phyloP scores from a whole-genome alignment of 495 filamentous ascomycete species.

The Massariosphaeria phaeospora region DNA sequence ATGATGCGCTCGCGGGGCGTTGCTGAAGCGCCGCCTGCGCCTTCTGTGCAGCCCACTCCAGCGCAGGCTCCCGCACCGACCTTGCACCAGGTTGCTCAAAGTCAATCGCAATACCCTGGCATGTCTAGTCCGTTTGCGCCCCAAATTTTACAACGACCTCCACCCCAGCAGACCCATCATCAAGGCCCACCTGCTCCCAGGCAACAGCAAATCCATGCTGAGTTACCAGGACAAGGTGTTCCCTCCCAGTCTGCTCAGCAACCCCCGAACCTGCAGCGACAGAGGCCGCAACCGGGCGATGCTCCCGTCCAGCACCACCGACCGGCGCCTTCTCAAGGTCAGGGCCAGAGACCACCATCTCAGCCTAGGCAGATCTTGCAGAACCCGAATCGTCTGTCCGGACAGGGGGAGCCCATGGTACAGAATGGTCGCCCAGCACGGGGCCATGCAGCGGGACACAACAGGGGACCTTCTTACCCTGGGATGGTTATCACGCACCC shows the following conservation, averaged over 20 bases:
- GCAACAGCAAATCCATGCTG: slow-evolving; percentile 24
- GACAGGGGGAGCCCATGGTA: slow-evolving; percentile 34
- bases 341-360: slow-evolving; percentile 43
- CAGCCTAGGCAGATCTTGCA: slow-evolving; percentile 48
- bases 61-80: slow-evolving; percentile 4
- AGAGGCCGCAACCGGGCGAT: slow-evolving; percentile 40
- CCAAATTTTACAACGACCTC: slow-evolving; percentile 41
- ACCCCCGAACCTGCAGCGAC: slow-evolving; percentile 48
- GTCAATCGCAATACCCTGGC: slow-evolving; percentile 12
- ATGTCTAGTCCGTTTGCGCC: slow-evolving; percentile 19
- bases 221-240: slow-evolving; percentile 43
- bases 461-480: slow-evolving; percentile 39
- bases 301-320: slow-evolving; percentile 23
- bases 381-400: slow-evolving; percentile 45
- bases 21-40: slow-evolving; percentile 39
- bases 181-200: slow-evolving; percentile 11
- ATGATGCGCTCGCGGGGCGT: slow-evolving; percentile 72
- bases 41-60: slow-evolving; percentile 32
- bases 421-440: slow-evolving; percentile 33
- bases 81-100: slow-evolving; percentile 12
- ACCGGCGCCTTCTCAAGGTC: slow-evolving; percentile 32
- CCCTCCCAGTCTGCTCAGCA: slow-evolving; percentile 37
- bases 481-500: slow-evolving; percentile 59
- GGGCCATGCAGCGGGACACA: slow-evolving; percentile 33
- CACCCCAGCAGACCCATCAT: slow-evolving; percentile 25